Base-by-base conservation (phyloP, 495 filamentous ascomycete species). In the Aspergillus diversus region DNA sequence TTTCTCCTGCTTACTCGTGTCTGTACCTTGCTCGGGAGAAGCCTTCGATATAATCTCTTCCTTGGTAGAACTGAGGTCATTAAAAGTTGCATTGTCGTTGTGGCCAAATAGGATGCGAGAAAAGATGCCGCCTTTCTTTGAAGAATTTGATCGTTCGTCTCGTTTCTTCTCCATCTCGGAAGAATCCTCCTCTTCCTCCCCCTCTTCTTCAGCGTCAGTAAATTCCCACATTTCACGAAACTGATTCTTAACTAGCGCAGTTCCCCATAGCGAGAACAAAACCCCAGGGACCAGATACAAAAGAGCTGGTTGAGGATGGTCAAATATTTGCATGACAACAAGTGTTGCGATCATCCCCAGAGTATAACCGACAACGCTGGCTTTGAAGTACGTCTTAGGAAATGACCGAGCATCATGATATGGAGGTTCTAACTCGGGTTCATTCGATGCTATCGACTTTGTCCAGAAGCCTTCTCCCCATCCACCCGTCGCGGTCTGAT, bases 201-300 rank as follows among this genome's bases (percentile, higher is more conserved):
- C 64, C 32, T 69, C 70, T 27, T 76, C 71, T 64, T 77, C 75
- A 13, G 74, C 88, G 66, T 98, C 95, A 6, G 85, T 90, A 67
- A 92, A 99, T 5, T 79, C 77, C 89, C 89, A 96, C 87, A 98
- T 90, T 32, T 85, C 72, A 32, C 71, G 75, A 11, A 91, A 33
- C 65, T 97, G 93, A 4, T 91, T 87, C 43, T 87, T 85, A 11
- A 83, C 62, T 2, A 87, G 61, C 5, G 89, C 95, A n/a, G 90
- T 93, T n/a, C 86, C 75, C 92, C 92, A 97, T 9, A 96, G 66
- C 2, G 87, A 81, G 11, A 81, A 78, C 11, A 97, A 71, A 4
- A 97, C 93, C 2, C 90, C 87, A 0, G 95, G 95, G 3, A 98
- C 96, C 13, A 99, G 86, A 69, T 99, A 99, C 7, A 99, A 78